A percentile compares a stretch with the other conserved stretches of the same genome.
These are phyloP conservation scores for Boletus vinaceobasis DNA, from an alignment of 768 basidiomycete genomes.

Conservation along the genomic window DNA sequence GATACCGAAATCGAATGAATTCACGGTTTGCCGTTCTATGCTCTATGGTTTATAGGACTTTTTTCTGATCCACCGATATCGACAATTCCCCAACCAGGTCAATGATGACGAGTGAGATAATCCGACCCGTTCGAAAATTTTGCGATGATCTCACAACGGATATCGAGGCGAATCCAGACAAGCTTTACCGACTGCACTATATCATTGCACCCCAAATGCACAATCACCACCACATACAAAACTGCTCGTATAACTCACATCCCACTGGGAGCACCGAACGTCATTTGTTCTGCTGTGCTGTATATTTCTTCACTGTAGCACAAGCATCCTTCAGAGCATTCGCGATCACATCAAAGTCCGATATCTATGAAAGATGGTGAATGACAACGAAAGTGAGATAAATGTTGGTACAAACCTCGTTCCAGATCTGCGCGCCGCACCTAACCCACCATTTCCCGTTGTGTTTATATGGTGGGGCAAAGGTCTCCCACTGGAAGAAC, in stretches of 20 bases:
- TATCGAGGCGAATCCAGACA: constrained; percentile 48
- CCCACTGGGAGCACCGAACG: not conserved
- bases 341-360: constrained; percentile 31
- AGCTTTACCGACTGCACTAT: constrained; percentile 38
- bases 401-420: constrained; percentile 23
- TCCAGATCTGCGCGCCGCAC: constrained; percentile 32
- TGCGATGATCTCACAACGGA: not conserved
- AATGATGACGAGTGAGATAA: not conserved
- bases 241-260: too few species aligned
- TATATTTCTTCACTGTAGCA: constrained; percentile 11
- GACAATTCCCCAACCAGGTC: not conserved
- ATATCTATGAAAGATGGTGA: constrained; percentile 19
- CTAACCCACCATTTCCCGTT: constrained; percentile 33
- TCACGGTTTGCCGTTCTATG: not conserved
- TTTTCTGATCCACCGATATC: not conserved
- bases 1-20: not conserved
- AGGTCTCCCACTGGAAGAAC: constrained; percentile 21
- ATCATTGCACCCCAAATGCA: too few species aligned
- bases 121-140: constrained; percentile 7
- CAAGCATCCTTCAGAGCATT: constrained; percentile 26
- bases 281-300: constrained; percentile 2
- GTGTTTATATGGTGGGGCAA: constrained; percentile 16
- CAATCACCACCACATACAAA: too few species aligned
- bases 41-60: not conserved
- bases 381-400: not conserved